Base-by-base conservation (phyloP, 2,329 filamentous ascomycete genomes). In the Aaosphaeria arxii region DNA sequence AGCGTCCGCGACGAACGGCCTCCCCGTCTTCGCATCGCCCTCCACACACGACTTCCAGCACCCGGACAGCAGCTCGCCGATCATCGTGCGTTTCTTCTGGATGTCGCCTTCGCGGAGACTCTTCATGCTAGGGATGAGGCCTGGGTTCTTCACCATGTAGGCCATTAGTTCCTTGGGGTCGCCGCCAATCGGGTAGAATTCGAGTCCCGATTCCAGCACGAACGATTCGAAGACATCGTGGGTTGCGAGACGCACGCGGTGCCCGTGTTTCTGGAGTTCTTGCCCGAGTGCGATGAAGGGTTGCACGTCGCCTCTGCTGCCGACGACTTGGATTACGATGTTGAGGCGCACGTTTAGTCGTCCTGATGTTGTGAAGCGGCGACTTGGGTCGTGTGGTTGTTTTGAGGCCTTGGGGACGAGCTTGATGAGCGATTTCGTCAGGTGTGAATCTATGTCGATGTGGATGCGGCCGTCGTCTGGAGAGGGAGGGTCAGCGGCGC, bases 1-100 rank as follows among this genome's bases (percentile, higher is more conserved):
- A 11, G 43, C 76, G 68, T 90, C 89, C 0, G 89, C 90, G 40
- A 95, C 83, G 64, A 95, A 95, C 1, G 87, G 88, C n/a, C 50
- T 28, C 4, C 11, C 24, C 24, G 39, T 11, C 9, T 11, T n/a
- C 7, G 24, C 7, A 32, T 43, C 41, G 6, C 9, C 30, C 7
- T 28, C 39, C 7, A n/a, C 39, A 17, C 39, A n/a, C 3, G 39
- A n/a, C n/a, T 54, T 50, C 66, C 67, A 70, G 38, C 64, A 69
- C 3, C 66, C 66, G 17, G 64, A 46, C 4, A 70, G 42, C 43
- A 64, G 59, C 30, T 63, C 59, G 1, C 53, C 55, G 45, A 71
- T 60, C 56, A 58, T 57, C 45, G 52, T 53, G 11, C 64, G 55
- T 46, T 66, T 44, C 58, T 66, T 44, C 63, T 71, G 44, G 17